Conservation (phyloP, 345 rosid genomes). For the Lumnitzera racemosa region DNA sequence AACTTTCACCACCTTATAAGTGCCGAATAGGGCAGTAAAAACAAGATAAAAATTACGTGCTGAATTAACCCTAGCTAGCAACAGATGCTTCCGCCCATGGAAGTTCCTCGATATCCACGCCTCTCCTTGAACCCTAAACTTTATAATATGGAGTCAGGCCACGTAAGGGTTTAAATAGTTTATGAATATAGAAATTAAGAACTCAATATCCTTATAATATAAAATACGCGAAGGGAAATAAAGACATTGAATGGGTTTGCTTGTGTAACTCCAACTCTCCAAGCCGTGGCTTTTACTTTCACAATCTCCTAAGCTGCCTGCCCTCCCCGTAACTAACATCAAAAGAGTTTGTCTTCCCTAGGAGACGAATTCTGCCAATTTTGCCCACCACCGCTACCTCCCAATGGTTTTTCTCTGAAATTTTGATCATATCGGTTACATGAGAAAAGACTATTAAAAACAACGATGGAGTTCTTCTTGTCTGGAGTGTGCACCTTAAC, state of each 20-base stretch:
- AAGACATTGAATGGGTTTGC: conserved; percentile 26
- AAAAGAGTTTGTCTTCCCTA: conserved; percentile 31
- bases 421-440: conserved; percentile 5
- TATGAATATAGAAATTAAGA: not conserved
- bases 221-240: not conserved
- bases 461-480: no score
- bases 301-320: conserved; percentile 49
- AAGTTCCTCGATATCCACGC: conserved; percentile 24
- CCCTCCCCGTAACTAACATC: conserved; percentile 13
- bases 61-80: not conserved
- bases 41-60: no score
- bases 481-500: no score
- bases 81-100: conserved; percentile 7
- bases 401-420: conserved; percentile 10
- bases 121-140: conserved; percentile 1
- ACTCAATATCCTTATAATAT: no score
- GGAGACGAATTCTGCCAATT: conserved; percentile 8
- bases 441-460: not conserved
- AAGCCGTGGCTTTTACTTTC: conserved; percentile 36
- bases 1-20: no score
- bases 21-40: no score
- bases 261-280: conserved; percentile 4
- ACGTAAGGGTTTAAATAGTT: conserved; percentile 2
- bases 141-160: conserved; percentile 1
- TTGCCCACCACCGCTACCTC: not conserved